Conservation (phyloP, 2,329 filamentous ascomycete species). For the Paracorniculantispora psalliotae region DNA sequence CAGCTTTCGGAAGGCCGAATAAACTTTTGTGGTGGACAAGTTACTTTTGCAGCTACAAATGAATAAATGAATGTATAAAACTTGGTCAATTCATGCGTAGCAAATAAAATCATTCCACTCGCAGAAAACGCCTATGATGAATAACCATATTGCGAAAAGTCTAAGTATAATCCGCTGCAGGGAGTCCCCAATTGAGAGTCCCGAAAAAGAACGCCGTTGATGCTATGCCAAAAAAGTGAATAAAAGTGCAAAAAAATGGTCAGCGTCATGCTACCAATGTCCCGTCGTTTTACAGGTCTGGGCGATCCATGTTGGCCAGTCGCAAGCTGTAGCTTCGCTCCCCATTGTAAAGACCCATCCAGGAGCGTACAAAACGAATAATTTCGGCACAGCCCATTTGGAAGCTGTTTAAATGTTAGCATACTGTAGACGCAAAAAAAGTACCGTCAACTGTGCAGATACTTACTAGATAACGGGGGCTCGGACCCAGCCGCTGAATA, state of each 20-base stretch:
- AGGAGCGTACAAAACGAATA: not conserved
- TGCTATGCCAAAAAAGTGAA: constrained; percentile 1
- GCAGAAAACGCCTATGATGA: not conserved
- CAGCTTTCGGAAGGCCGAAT: no score
- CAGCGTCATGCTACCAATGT: not conserved
- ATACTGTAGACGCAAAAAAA: not conserved
- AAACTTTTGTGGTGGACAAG: no score
- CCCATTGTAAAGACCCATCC: constrained; percentile 7
- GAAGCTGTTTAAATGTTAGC: not conserved
- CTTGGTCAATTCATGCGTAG: not conserved
- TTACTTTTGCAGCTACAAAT: no score
- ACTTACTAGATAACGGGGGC: constrained; percentile 6
- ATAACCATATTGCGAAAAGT: not conserved
- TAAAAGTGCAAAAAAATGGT: not conserved
- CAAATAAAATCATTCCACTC: not conserved
- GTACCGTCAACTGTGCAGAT: not conserved
- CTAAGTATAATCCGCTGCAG: not conserved
- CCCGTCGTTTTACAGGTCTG: not conserved
- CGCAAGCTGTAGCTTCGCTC: constrained; percentile 1
- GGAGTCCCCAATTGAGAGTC: not conserved
- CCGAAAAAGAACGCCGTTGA: constrained; percentile 3
- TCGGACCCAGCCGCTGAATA: constrained; percentile 5
- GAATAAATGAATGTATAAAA: not conserved
- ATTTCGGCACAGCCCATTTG: not conserved
- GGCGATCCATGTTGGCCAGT: constrained; percentile 8